phyloP scores from a whole-genome alignment of 331 rosid genomes.

The Telfairia occidentalis region DNA sequence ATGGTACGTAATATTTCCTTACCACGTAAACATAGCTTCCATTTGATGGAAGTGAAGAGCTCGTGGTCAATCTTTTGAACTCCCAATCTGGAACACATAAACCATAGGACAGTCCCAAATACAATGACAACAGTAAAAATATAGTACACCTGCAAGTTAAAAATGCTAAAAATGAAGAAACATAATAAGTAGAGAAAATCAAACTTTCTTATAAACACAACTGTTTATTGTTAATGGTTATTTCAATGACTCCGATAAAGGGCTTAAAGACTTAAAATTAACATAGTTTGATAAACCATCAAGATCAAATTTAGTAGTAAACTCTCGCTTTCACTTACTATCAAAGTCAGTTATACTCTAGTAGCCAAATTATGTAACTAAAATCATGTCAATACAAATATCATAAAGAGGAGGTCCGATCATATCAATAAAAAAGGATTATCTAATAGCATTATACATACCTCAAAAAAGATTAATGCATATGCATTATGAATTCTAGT shows the following conservation, averaged over 20 bases:
- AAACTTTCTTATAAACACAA: not conserved
- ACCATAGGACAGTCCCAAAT: constrained; percentile 54
- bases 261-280: not conserved
- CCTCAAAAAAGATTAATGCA: not conserved
- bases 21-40: constrained; percentile 42
- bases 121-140: constrained; percentile 42
- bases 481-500: not conserved
- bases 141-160: constrained; percentile 42
- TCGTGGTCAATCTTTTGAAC: constrained; percentile 27
- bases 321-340: not conserved
- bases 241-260: not conserved
- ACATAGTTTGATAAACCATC: not conserved
- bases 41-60: constrained; percentile 29
- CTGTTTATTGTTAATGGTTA: not conserved
- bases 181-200: not conserved
- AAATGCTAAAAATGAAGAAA: not conserved
- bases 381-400: not conserved
- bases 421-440: not conserved
- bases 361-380: not conserved
- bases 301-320: not conserved
- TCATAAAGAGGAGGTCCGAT: not conserved
- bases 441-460: not conserved
- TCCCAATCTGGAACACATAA: constrained; percentile 92
- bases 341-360: not conserved
- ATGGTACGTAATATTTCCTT: constrained; percentile 13